phyloP scores from a whole-genome alignment of 208 protist species.

The Leishmania amazonensis region DNA sequence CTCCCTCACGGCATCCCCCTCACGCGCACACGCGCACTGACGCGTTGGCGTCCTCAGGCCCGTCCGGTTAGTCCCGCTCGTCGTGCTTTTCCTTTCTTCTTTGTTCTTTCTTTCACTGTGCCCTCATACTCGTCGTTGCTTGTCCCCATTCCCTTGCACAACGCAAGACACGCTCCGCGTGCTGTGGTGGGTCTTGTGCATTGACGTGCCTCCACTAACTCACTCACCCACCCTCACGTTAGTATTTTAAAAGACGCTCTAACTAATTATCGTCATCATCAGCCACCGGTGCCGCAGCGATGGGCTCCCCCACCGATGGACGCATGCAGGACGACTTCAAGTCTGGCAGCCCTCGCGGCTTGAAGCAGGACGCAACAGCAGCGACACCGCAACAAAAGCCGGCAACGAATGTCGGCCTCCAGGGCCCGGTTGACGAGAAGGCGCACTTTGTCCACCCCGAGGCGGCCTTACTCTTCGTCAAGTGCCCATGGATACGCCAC shows the following conservation, averaged over 20 bases:
- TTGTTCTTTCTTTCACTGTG: no score
- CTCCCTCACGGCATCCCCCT: neutral
- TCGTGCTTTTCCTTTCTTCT: neutral
- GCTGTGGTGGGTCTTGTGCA: neutral
- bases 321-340: neutral
- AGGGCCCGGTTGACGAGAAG: neutral
- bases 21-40: neutral
- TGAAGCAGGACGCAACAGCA: neutral
- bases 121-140: no score
- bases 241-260: neutral
- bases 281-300: neutral
- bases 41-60: neutral
- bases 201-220: neutral
- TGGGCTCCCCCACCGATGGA: neutral
- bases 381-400: neutral
- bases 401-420: no score
- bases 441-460: constrained; percentile 29
- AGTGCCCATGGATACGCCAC: constrained; percentile 32
- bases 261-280: neutral
- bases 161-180: neutral
- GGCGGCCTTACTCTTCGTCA: constrained; percentile 29
- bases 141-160: no score
- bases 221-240: neutral
- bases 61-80: neutral
- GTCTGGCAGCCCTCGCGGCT: neutral